Evolutionary conservation across 192 early-diverging fungal genomes (phyloP), one percentile per base, ranked within the genome.

Genomic region (Coemansia sp.): DNA sequence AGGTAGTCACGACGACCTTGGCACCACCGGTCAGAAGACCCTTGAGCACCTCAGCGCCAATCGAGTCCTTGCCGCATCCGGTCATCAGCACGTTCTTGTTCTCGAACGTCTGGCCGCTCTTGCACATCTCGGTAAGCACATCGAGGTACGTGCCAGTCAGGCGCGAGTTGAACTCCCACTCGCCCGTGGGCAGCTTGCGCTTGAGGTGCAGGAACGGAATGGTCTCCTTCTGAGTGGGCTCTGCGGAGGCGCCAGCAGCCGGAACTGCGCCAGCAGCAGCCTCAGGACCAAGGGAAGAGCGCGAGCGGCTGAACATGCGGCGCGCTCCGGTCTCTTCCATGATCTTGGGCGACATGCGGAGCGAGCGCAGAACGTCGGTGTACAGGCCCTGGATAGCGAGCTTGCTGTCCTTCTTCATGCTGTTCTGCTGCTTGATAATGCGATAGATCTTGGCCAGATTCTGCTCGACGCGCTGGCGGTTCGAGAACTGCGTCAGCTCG

Each of bases 81-180:
- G 94, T 98, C 35, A 96, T 83, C n/a, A 98, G 85, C 30, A 87
- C 93, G 72, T 84, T 85, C 74, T 89, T 90, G 78, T 89, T 82
- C 81, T 90, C 88, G 72, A 93, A 95, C 19, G 92, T 89, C 65
- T 92, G 75, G 63, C 95, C 95, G 35, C 89, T 85, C 45, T 79
- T 82, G 68, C 92, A 92, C 66, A 93, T 88, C 69, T 89, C 79
- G 58, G 83, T 72, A 67, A 97, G 74, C 7, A 90, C 88, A 67
- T 95, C 87, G 35, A 95, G 83, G 72, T 95, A 95, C 56, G 82
- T 84, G 90, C 62, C 93, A 87, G 65, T 95, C 91, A 27, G 91
- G 88, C 46, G 75, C 65, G 82, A 85, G 72, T 88, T 89, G 81
- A 88, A 91, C 74, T 93, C 88, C 90, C 92, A 94, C 57, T 75